phyloP scores from a whole-genome alignment of 495 filamentous ascomycete genomes.

The Venustampulla echinocandica region DNA sequence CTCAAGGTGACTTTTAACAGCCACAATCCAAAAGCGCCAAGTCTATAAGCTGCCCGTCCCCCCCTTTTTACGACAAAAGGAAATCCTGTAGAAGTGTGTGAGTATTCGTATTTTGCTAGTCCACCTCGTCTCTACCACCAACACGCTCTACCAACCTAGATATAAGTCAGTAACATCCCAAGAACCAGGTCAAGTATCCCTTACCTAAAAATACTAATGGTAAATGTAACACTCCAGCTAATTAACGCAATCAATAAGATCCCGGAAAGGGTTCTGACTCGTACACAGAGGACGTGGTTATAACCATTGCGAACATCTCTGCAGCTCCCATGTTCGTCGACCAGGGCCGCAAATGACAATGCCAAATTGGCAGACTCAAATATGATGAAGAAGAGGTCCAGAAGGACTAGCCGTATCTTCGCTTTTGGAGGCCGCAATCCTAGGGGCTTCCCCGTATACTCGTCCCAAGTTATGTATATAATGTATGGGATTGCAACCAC shows the following conservation, averaged over 20 bases:
- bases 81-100: constrained; percentile 16
- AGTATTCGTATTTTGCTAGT: constrained; percentile 11
- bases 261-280: constrained; percentile 69
- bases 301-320: constrained; percentile 32
- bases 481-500: constrained; percentile 82
- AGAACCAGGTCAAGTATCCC: constrained; percentile 10
- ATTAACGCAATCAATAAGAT: constrained; percentile 77
- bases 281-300: constrained; percentile 45
- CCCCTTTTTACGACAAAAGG: constrained; percentile 12
- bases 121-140: constrained; percentile 41
- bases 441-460: constrained; percentile 88
- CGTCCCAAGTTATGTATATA: constrained; percentile 89
- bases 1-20: no score
- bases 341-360: constrained; percentile 76
- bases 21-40: no score
- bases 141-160: constrained; percentile 63
- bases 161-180: constrained; percentile 8
- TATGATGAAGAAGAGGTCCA: constrained; percentile 93
- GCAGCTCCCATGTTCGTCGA: constrained; percentile 60
- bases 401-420: constrained; percentile 78
- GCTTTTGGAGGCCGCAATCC: constrained; percentile 73
- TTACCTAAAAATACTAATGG: constrained; percentile 77
- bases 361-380: constrained; percentile 89
- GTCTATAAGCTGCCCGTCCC: no score
- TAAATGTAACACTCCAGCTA: constrained; percentile 85